Base-by-base conservation (phyloP, 202 grass and related monocot species). In the Zoysia matrella region DNA sequence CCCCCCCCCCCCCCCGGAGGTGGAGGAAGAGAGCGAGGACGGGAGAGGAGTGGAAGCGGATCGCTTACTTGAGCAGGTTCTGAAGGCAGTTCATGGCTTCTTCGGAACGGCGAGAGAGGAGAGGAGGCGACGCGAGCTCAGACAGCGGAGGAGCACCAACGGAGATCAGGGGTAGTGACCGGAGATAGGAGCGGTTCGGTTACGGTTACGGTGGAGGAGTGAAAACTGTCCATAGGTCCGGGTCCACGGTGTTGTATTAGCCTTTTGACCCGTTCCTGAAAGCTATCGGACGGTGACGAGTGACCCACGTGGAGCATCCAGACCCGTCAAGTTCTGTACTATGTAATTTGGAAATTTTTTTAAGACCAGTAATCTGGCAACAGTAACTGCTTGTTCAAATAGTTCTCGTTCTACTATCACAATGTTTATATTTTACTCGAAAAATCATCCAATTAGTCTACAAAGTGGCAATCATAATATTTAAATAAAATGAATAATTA, bases 1-100 rank as follows among this genome's bases (percentile, higher is more conserved):
- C 22, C 22, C 22, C 22, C 22, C 22, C 22, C 22, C 22, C 22
- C 22, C 22, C 22, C 22, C 22, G 0, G 14, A 6, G 55, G 22
- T 22, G 22, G 22, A 22, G 22, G 22, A 22, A 22, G 22, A 22
- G 22, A 22, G 22, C 22, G 22, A 22, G 22, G 22, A 22, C 22
- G 22, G 55, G 16, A 15, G 52, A 61, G 8, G 50, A 73, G 46
- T 60, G 8, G 50, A 58, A 54, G 6, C 77, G 18, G 6, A 50
- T 15, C 54, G 43, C 7, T 91, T 75, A 94, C 94, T 82, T 94
- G 73, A 87, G 73, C 64, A 97, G 87, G 65, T 82, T 84, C 55
- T 90, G 91, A 48, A 94, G 82, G 89, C 89, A 90, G 87, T 92
- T 94, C 94, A 97, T 97, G 75, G 84, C 89, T 79, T 50, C 74